A percentile compares a stretch with the other conserved stretches of the same genome.
These are phyloP conservation scores for Penstemon newberryi DNA, from an alignment of 257 asterid genomes.

Conservation along the genomic window DNA sequence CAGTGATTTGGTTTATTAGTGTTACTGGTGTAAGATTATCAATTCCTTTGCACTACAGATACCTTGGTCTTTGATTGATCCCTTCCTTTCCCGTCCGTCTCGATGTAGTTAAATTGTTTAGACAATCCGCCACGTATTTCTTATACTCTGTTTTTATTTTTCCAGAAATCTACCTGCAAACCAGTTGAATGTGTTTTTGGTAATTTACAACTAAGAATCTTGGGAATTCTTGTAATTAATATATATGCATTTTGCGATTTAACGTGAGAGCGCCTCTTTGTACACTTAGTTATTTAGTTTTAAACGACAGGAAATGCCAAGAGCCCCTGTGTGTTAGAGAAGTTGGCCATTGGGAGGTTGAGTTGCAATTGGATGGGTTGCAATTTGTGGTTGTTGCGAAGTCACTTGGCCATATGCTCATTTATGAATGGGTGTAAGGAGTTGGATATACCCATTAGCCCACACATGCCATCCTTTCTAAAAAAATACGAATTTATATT, in stretches of 20 bases:
- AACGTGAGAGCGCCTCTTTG: neutral
- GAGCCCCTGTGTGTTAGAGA: neutral
- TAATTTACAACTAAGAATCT: neutral
- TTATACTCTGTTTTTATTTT: conserved; percentile 6
- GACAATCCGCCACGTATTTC: conserved; percentile 18
- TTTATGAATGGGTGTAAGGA: no score
- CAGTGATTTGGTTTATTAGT: conserved; percentile 21
- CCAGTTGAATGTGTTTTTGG: conserved; percentile 7
- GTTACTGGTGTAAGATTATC: conserved; percentile 26
- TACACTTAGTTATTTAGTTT: conserved; percentile 5
- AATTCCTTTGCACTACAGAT: conserved; percentile 6
- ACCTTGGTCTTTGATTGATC: conserved; percentile 19
- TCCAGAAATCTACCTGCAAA: neutral
- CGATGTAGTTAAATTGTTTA: conserved; percentile 13
- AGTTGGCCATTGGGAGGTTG: no score
- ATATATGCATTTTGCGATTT: neutral
- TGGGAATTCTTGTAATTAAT: conserved; percentile 8
- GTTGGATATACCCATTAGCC: no score
- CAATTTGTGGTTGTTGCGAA: neutral
- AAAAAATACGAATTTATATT: no score
- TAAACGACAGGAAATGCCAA: neutral
- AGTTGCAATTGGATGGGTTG: neutral
- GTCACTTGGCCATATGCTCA: neutral
- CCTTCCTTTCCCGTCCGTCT: conserved; percentile 13
- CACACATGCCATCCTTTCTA: no score